Evolutionary conservation across 148 eudicot species (phyloP).

Genomic region (Mesembryanthemum crystallinum): DNA sequence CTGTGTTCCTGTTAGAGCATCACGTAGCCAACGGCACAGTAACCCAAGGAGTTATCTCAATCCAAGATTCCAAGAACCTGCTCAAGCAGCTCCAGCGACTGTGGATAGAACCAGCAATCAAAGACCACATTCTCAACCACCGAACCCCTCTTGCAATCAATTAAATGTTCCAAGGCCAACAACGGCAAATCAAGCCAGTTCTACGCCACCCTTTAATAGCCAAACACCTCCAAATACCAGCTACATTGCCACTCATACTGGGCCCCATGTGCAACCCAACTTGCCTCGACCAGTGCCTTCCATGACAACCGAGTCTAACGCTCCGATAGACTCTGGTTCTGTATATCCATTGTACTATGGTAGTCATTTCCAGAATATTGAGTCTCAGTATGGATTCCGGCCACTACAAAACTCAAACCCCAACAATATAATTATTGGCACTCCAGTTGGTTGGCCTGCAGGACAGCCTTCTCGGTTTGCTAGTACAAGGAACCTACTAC

Average conservation of each 20-base stretch:
- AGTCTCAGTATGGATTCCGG: constrained; percentile 32
- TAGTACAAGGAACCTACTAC: constrained; percentile 37
- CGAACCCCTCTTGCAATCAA: constrained; percentile 34
- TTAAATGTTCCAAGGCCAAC: constrained; percentile 32
- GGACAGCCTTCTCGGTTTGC: constrained; percentile 40
- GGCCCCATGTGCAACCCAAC: constrained; percentile 29
- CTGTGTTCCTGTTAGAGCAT: constrained; percentile 79
- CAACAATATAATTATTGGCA: constrained; percentile 57
- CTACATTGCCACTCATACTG: constrained; percentile 29
- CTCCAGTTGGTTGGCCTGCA: constrained; percentile 54
- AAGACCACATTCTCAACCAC: constrained; percentile 32
- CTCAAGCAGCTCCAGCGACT: constrained; percentile 28
- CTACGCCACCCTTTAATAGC: constrained; percentile 30
- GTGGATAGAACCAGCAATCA: constrained; percentile 26
- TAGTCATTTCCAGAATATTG: constrained; percentile 34
- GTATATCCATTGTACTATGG: constrained; percentile 79
- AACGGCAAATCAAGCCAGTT: constrained; percentile 26
- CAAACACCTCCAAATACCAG: constrained; percentile 28
- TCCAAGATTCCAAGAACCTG: constrained; percentile 50
- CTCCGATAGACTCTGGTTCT: constrained; percentile 32
- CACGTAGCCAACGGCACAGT: constrained; percentile 74
- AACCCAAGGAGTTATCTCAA: constrained; percentile 71
- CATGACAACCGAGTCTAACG: constrained; percentile 30
- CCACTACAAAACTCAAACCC: constrained; percentile 37
- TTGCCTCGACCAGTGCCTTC: constrained; percentile 30